Evolutionary conservation across 306 rosid genomes (phyloP), one percentile per base, ranked within the genome.

Genomic region (Rubus parviflorus): DNA sequence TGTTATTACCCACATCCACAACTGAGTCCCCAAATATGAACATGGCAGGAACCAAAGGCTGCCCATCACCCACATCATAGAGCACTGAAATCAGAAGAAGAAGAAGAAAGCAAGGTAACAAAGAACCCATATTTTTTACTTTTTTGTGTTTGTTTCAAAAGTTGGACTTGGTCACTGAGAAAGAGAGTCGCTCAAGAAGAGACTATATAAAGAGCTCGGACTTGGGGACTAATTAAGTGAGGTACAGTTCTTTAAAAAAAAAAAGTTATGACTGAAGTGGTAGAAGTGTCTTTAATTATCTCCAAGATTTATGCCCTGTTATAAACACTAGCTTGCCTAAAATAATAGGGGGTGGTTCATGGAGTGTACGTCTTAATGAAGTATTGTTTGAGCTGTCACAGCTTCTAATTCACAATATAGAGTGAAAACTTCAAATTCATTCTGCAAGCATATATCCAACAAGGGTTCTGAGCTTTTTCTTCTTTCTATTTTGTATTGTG

Each of bases 1-100:
- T 90, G 35, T 93, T 93, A 20, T 90, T 93, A 1, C 98, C 98
- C 8, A 79, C 94, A 83, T 90, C 94, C 47, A 85, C 81, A 14
- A 81, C 74, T 2, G 94, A 93, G 76, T 93, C 94, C 58, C 94
- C 98, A 78, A 93, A 93, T 56, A 88, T 78, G 85, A 93, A 82
- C 79, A 93, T 20, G 30, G 94, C 92, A n/a, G 91, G 97, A 58
- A 93, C 90, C 7, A 86, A 80, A 51, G 89, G 80, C 81, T 87
- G 90, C 46, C 84, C 93, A 77, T 87, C 58, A 20, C 75, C 79
- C 82, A 74, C 74, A n/a, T 42, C 65, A 73, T 67, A 51, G 47
- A 84, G 49, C 77, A 73, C 8, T 72, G 82, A 20, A 74, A 70
- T 56, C 41, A 73, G 68, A 63, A 85, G 60, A 82, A 83, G 60